phyloP scores from a whole-genome alignment of 2,329 filamentous ascomycete species.

The Phoma sp. region DNA sequence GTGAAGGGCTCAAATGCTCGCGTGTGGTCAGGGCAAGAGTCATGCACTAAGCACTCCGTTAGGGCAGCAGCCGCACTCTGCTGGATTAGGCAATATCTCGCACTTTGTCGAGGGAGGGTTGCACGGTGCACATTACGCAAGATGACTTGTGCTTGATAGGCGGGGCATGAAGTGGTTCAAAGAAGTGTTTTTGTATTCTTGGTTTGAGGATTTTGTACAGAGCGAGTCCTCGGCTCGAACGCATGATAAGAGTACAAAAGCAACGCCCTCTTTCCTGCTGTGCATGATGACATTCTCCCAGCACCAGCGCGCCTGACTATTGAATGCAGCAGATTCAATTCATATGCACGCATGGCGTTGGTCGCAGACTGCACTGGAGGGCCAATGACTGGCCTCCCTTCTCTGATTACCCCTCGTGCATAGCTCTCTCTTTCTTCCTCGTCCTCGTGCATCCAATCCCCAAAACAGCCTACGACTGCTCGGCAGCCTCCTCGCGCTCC shows the following conservation, averaged over 20 bases:
- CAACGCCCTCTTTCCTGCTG: slow-evolving; percentile 6
- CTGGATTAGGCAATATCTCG: slow-evolving; percentile 37
- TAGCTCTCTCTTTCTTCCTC: no score
- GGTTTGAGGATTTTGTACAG: slow-evolving; percentile 40
- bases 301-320: slow-evolving; percentile 4
- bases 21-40: slow-evolving; percentile 31
- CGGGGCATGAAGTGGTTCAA: not conserved
- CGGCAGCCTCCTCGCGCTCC: slow-evolving; percentile 61
- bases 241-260: slow-evolving; percentile 31
- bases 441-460: no score
- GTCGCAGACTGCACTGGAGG: not conserved
- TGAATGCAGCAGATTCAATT: slow-evolving; percentile 12
- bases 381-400: slow-evolving; percentile 1
- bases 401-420: slow-evolving; percentile 14
- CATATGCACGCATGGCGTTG: slow-evolving; percentile 1
- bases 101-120: slow-evolving; percentile 14
- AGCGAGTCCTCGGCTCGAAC: slow-evolving; percentile 39
- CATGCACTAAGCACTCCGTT: slow-evolving; percentile 31
- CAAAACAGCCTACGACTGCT: slow-evolving; percentile 24
- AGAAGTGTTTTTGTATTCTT: slow-evolving; percentile 17
- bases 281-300: not conserved
- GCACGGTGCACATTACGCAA: not conserved
- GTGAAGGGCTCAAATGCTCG: slow-evolving; percentile 5
- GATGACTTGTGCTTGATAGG: not conserved
- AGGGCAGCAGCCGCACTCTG: slow-evolving; percentile 18